Evolutionary conservation across 192 early-diverging fungal genomes (phyloP).

Genomic region (Coemansia sp.): DNA sequence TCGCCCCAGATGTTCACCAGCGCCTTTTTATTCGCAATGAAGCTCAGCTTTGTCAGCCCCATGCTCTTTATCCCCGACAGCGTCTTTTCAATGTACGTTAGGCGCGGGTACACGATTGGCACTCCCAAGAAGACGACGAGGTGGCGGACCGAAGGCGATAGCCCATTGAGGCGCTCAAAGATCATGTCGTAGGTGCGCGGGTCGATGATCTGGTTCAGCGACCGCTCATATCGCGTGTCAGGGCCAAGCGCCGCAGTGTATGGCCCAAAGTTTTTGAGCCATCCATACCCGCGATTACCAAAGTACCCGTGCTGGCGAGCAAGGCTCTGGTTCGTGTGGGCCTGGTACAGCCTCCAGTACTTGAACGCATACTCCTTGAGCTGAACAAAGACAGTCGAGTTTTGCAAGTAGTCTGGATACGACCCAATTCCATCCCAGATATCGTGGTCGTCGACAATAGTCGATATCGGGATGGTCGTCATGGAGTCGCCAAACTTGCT

Average conservation of each 20-base stretch:
- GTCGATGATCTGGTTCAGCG: constrained; percentile 59
- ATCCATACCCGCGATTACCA: constrained; percentile 58
- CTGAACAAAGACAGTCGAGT: constrained; percentile 68
- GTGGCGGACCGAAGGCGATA: constrained; percentile 58
- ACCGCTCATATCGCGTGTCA: constrained; percentile 75
- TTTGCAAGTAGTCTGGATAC: constrained; percentile 73
- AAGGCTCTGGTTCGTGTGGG: constrained; percentile 63
- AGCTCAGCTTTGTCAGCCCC: constrained; percentile 55
- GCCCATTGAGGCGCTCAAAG: constrained; percentile 54
- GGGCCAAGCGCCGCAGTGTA: constrained; percentile 61
- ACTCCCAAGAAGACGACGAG: constrained; percentile 70
- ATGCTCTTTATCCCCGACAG: constrained; percentile 59
- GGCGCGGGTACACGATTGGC: constrained; percentile 74
- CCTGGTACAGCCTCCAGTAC: constrained; percentile 85
- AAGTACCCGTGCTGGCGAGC: constrained; percentile 59
- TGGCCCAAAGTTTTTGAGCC: constrained; percentile 68
- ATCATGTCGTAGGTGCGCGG: constrained; percentile 61
- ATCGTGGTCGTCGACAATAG: constrained; percentile 86
- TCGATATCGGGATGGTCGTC: constrained; percentile 71
- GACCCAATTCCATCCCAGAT: constrained; percentile 84
- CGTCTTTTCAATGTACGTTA: constrained; percentile 66
- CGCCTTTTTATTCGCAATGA: constrained; percentile 57
- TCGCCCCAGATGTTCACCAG: constrained; percentile 70
- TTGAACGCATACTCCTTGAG: constrained; percentile 68
- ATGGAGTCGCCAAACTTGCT: constrained; percentile 65